phyloP scores from a whole-genome alignment of 2,329 filamentous ascomycete genomes.

The Monosporascus cannonballus region DNA sequence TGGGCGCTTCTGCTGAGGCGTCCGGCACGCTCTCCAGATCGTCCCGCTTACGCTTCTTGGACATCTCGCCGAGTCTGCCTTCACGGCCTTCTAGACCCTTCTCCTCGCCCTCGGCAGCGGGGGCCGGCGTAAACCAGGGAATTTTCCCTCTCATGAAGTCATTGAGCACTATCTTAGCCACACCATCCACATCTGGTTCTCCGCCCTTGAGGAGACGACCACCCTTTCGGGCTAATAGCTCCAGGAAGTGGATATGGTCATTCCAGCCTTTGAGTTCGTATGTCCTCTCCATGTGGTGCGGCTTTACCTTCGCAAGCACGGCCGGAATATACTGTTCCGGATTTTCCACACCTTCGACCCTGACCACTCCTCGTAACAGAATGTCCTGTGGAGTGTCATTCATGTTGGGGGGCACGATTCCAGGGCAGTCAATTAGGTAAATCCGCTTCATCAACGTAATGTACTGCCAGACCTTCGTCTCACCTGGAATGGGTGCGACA shows the following conservation, averaged over 20 bases:
- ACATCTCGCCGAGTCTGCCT: constrained; percentile 81
- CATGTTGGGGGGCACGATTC: constrained; percentile 85
- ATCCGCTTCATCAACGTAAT: constrained; percentile 93
- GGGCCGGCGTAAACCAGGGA: constrained; percentile 89
- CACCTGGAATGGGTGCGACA: constrained; percentile 89
- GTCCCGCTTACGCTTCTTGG: constrained; percentile 66
- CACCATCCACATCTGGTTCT: constrained; percentile 91
- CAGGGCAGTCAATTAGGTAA: constrained; percentile 90
- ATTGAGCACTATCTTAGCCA: constrained; percentile 94
- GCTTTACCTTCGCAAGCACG: constrained; percentile 73
- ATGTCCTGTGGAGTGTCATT: constrained; percentile 83
- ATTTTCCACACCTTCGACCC: constrained; percentile 93
- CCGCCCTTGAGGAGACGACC: constrained; percentile 83
- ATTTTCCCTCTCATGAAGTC: constrained; percentile 94
- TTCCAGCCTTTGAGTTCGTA: constrained; percentile 81
- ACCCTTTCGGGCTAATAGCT: constrained; percentile 78
- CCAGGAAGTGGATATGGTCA: constrained; percentile 75
- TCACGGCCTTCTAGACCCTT: constrained; percentile 61
- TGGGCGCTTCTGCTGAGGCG: constrained; percentile 26
- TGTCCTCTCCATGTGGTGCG: constrained; percentile 83
- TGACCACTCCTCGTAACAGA: constrained; percentile 81
- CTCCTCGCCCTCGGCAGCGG: constrained; percentile 48
- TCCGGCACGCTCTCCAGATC: constrained; percentile 33
- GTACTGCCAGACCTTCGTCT: constrained; percentile 98
- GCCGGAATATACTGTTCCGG: constrained; percentile 93